phyloP scores from a whole-genome alignment of 352 stramenopile genomes.

The Phytophthora megakarya region DNA sequence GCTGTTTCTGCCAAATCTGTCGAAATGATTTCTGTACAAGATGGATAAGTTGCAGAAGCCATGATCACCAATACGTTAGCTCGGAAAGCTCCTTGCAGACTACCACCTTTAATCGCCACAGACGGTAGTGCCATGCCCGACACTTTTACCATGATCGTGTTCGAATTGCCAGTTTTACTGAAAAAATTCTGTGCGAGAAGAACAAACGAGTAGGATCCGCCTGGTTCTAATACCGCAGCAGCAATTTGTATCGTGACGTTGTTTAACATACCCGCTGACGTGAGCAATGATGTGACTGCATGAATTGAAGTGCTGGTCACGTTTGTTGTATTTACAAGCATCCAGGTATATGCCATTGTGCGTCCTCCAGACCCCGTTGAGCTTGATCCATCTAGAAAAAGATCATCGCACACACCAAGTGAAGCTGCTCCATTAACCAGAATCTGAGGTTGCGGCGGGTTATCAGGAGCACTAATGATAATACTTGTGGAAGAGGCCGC shows the following conservation, averaged over 20 bases:
- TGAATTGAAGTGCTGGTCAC: constrained; percentile 26
- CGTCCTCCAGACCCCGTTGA: constrained; percentile 62
- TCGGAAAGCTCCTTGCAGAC: constrained; percentile 42
- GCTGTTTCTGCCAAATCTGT: constrained; percentile 21
- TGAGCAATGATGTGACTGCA: constrained; percentile 32
- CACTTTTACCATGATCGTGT: constrained; percentile 49
- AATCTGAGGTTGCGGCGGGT: constrained; percentile 47
- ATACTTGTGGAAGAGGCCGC: constrained; percentile 39
- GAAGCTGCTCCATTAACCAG: constrained; percentile 52
- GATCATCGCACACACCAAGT: constrained; percentile 61
- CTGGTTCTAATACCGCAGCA: constrained; percentile 40
- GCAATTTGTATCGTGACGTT: constrained; percentile 46
- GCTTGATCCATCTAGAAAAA: constrained; percentile 58
- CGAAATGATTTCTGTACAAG: constrained; percentile 33
- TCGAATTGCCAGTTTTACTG: constrained; percentile 47
- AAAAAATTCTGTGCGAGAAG: constrained; percentile 63
- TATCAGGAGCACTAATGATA: constrained; percentile 39
- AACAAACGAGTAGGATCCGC: constrained; percentile 49
- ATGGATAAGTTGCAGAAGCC: constrained; percentile 49
- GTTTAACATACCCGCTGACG: constrained; percentile 33
- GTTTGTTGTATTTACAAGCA: constrained; percentile 33
- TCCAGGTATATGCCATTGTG: constrained; percentile 60
- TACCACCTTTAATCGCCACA: constrained; percentile 56
- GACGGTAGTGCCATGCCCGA: constrained; percentile 54
- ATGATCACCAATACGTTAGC: constrained; percentile 50